Evolutionary conservation across 176 grass and related monocot genomes (phyloP).

Genomic region (Oryza longistaminata): DNA sequence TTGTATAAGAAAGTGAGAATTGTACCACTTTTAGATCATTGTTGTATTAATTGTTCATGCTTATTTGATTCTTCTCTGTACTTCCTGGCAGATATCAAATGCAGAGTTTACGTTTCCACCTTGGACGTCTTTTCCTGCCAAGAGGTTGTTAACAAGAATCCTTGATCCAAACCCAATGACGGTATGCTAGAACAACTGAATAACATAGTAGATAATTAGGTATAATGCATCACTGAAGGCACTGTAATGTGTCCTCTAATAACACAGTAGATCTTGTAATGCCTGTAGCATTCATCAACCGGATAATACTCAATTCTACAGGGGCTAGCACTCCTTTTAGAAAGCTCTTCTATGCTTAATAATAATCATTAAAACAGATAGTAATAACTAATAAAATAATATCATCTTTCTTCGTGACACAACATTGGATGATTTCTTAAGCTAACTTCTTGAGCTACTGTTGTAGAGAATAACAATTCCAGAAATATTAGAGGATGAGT

Average conservation of each 20-base stretch:
- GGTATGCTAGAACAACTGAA: conserved; percentile 48
- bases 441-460: conserved; percentile 27
- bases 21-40: conserved; percentile 16
- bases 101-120: conserved; percentile 81
- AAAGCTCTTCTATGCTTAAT: background rate
- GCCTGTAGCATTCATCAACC: background rate
- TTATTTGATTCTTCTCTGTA: conserved; percentile 25
- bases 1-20: conserved; percentile 93
- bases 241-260: background rate
- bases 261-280: background rate
- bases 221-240: background rate
- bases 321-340: background rate
- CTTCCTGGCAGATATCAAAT: conserved; percentile 65
- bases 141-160: conserved; percentile 92
- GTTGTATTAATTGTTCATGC: conserved; percentile 2
- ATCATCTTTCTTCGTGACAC: background rate
- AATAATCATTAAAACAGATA: background rate
- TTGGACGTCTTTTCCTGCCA: conserved; percentile 90
- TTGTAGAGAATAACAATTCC: conserved; percentile 81
- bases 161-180: conserved; percentile 87
- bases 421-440: background rate
- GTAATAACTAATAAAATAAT: background rate
- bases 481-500: conserved; percentile 93
- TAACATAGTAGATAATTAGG: conserved; percentile 19
- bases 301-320: background rate